phyloP scores from a whole-genome alignment of 768 basidiomycete species.

The Rhizopogon rudus region DNA sequence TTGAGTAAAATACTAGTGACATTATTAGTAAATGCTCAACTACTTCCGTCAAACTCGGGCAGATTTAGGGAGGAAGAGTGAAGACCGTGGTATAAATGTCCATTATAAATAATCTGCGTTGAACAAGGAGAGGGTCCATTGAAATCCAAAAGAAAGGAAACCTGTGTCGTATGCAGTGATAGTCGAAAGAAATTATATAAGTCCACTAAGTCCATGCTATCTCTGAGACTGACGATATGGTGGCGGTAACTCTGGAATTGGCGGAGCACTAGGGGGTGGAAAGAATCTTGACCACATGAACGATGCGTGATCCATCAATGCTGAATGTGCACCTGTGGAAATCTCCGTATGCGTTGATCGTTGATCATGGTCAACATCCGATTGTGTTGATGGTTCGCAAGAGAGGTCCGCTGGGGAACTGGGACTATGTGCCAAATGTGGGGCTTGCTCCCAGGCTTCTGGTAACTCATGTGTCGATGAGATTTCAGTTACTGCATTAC shows the following conservation, averaged over 20 bases:
- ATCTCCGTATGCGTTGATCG: slow-evolving; percentile 17
- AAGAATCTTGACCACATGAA: slow-evolving; percentile 18
- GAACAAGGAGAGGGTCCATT: not conserved
- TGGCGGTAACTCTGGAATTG: slow-evolving; percentile 6
- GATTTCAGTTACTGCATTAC: not conserved
- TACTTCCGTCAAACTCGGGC: too few species aligned
- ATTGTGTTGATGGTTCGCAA: not conserved
- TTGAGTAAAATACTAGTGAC: too few species aligned
- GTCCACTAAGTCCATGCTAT: slow-evolving; percentile 5
- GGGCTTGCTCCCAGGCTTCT: not conserved
- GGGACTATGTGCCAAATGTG: slow-evolving; percentile 1
- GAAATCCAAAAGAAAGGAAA: not conserved
- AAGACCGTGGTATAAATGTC: not conserved
- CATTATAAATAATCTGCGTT: not conserved
- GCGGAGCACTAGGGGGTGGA: slow-evolving; percentile 2
- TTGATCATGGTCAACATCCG: slow-evolving; percentile 12
- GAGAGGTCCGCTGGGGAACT: not conserved
- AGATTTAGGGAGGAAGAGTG: not conserved
- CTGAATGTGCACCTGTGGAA: slow-evolving; percentile 23
- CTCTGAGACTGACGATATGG: slow-evolving; percentile 4
- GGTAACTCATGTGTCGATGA: not conserved
- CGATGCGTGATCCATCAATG: slow-evolving; percentile 24
- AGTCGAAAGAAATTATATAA: not conserved
- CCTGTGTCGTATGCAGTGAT: not conserved
- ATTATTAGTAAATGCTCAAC: too few species aligned